Evolutionary conservation across 2,329 filamentous ascomycete genomes (phyloP).

Genomic region (Alternaria consortialis): DNA sequence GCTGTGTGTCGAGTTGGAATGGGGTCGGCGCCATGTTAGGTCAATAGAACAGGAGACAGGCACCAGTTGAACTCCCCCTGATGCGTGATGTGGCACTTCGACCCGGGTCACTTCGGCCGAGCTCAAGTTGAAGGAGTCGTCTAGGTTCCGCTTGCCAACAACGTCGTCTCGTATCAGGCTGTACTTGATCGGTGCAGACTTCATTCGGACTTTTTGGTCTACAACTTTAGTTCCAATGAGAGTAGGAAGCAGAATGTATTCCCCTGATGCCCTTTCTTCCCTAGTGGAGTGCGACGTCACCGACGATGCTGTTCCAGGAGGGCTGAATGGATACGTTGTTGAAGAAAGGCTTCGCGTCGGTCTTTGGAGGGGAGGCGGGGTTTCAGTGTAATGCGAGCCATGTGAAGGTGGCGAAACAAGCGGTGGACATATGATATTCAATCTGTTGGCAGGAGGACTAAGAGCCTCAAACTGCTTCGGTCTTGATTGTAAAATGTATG

Average conservation of each 20-base stretch:
- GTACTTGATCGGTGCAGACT: slow-evolving; percentile 1
- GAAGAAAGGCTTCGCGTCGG: background rate
- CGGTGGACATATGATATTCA: background rate
- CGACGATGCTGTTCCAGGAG: background rate
- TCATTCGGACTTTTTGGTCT: background rate
- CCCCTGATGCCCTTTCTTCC: background rate
- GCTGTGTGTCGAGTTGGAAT: slow-evolving; percentile 1
- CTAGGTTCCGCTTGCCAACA: background rate
- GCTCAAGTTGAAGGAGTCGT: background rate
- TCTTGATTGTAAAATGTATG: background rate
- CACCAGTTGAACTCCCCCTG: background rate
- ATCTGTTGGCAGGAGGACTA: background rate
- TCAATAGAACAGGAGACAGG: background rate
- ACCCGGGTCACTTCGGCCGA: background rate
- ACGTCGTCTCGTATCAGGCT: slow-evolving; percentile 11
- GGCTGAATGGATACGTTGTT: background rate
- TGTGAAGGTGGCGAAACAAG: background rate
- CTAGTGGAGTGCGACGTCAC: slow-evolving; percentile 4
- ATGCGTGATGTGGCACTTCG: background rate
- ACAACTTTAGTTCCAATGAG: background rate
- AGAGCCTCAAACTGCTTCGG: background rate
- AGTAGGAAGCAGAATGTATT: background rate
- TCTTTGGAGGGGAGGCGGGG: background rate
- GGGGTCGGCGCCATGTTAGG: slow-evolving; percentile 5
- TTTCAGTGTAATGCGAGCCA: background rate